phyloP scores from a whole-genome alignment of 108 stramenopile species.

The Cyclotella choctawhatcheeana region DNA sequence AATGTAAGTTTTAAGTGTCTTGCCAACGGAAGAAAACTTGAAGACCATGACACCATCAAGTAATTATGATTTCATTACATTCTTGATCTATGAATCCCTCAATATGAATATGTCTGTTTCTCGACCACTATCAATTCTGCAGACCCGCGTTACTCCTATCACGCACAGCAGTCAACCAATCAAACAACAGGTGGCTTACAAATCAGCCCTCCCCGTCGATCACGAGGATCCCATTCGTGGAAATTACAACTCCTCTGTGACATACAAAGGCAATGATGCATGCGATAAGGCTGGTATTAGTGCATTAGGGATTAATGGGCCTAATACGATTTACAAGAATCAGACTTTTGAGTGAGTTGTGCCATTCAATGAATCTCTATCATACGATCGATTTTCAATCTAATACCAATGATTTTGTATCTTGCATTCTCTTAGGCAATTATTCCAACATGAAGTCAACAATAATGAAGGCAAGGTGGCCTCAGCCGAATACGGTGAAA shows the following conservation, averaged over 20 bases:
- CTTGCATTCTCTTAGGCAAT: conserved; percentile 41
- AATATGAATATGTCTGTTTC: neutral
- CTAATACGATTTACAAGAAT: conserved; percentile 87
- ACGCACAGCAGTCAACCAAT: too few relatives aligned
- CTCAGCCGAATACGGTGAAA: conserved; percentile 84
- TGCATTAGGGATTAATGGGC: conserved; percentile 79
- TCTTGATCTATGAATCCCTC: neutral
- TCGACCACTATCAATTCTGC: neutral
- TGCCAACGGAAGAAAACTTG: conserved; percentile 1
- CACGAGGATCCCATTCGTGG: conserved; percentile 56
- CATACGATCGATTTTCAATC: too few relatives aligned
- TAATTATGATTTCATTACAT: neutral
- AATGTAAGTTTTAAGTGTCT: conserved; percentile 21
- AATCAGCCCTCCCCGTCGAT: conserved; percentile 27
- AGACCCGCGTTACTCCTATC: neutral
- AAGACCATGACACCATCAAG: neutral
- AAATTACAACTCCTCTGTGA: conserved; percentile 77
- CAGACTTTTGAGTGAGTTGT: conserved; percentile 83
- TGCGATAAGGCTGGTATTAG: conserved; percentile 76
- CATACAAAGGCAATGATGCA: conserved; percentile 71
- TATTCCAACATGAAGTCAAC: conserved; percentile 90
- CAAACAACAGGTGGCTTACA: conserved; percentile 48
- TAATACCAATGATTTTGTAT: neutral
- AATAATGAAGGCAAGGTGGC: conserved; percentile 92
- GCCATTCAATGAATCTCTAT: too few relatives aligned